Percentiles rank a stretch among this genome's conserved stretches.
Evolutionary conservation across 495 filamentous ascomycete genomes (phyloP).

Genomic region (Talaromyces stipitatus): DNA sequence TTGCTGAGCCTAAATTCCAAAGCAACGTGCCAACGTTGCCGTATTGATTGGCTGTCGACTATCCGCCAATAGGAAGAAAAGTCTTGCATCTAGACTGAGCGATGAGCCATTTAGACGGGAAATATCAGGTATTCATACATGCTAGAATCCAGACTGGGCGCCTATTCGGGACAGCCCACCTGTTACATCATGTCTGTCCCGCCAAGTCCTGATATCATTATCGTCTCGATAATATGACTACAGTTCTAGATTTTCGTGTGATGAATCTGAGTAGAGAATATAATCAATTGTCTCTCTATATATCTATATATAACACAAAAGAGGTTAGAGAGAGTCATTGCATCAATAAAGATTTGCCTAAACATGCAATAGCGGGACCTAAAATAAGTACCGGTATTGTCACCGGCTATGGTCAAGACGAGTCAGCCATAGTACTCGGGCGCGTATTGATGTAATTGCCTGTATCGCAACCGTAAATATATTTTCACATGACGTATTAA

Average conservation of each 20-base stretch:
- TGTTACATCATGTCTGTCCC: too few species aligned
- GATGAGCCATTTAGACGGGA: not conserved
- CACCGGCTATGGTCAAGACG: not conserved
- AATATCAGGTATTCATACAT: conserved; percentile 5
- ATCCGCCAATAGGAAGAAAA: not conserved
- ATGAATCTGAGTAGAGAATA: too few species aligned
- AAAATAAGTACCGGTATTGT: not conserved
- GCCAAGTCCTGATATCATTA: too few species aligned
- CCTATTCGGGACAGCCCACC: too few species aligned
- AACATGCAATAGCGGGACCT: not conserved
- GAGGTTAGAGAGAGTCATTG: too few species aligned
- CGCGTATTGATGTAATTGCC: not conserved
- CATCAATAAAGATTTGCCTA: not conserved
- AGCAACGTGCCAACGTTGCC: not conserved
- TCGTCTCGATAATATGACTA: too few species aligned
- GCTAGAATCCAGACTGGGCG: too few species aligned
- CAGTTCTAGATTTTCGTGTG: too few species aligned
- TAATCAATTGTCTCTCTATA: not conserved
- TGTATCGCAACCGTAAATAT: not conserved
- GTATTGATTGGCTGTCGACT: not conserved
- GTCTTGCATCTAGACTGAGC: not conserved
- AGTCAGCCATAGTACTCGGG: not conserved
- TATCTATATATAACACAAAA: not conserved
- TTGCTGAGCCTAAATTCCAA: not conserved
- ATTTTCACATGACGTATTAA: conserved; percentile 7